Percentiles rank a stretch among this genome's conserved stretches.
Conservation (phyloP, 129 eudicot genomes). For the Oenanthe sinensis region DNA sequence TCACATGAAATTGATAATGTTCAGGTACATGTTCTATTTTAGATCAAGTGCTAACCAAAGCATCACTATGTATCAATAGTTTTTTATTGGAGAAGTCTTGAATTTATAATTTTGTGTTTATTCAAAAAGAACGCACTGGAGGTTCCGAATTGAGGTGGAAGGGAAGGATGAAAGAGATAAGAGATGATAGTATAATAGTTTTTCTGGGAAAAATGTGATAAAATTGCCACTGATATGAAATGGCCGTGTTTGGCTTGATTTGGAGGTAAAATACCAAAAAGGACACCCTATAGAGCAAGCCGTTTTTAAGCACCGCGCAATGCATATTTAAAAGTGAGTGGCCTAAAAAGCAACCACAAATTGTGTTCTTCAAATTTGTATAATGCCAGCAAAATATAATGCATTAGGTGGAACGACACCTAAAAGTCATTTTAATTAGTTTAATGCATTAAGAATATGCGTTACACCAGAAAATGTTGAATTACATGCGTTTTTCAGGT, state of each 20-base stretch:
- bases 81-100: background rate
- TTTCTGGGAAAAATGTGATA: background rate
- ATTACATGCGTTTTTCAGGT: background rate
- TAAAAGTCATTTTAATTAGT: background rate
- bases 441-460: background rate
- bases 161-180: background rate
- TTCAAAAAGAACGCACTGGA: background rate
- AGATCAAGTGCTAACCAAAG: background rate
- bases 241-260: background rate
- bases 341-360: background rate
- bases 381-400: background rate
- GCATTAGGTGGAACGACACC: background rate
- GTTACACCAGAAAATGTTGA: background rate
- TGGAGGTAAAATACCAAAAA: background rate
- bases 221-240: background rate
- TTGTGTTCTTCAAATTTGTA: background rate
- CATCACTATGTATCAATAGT: background rate
- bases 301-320: background rate
- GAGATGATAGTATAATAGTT: too few relatives aligned
- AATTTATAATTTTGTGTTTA: too few relatives aligned
- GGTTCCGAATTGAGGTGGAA: background rate
- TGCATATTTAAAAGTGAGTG: background rate
- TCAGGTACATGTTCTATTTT: background rate
- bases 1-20: background rate
- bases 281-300: too few relatives aligned